These are phyloP conservation scores for Galium porrigens DNA, from an alignment of 305 asterid species.

Conservation along the genomic window DNA sequence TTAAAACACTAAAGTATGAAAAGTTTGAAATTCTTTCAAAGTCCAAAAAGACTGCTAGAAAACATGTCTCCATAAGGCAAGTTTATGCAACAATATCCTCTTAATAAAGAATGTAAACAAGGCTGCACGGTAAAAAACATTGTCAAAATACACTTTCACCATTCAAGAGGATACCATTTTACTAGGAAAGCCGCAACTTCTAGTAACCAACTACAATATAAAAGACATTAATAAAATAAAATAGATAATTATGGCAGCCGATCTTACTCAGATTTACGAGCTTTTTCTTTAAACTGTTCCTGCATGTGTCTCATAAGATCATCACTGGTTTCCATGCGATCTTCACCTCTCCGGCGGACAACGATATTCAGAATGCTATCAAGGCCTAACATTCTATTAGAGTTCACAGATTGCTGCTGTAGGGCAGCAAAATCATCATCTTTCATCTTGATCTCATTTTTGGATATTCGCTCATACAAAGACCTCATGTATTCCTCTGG, in stretches of 20 bases:
- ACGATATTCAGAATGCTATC: constrained; percentile 86
- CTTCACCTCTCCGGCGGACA: constrained; percentile 73
- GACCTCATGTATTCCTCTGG: constrained; percentile 92
- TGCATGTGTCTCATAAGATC: constrained; percentile 96
- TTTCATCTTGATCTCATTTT: constrained; percentile 93
- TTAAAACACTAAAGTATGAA: background rate
- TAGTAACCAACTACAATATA: background rate
- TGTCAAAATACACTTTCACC: background rate
- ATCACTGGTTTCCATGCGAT: constrained; percentile 70
- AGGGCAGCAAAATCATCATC: constrained; percentile 78
- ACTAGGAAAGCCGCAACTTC: background rate
- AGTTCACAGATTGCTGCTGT: constrained; percentile 74
- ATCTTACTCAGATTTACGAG: constrained; percentile 98
- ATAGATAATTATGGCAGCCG: constrained; percentile 15
- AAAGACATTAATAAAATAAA: constrained; percentile 5
- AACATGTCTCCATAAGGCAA: background rate
- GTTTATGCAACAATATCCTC: background rate
- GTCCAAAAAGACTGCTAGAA: constrained; percentile 2
- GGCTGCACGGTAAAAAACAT: background rate
- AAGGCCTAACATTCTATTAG: constrained; percentile 66
- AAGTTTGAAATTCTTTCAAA: background rate
- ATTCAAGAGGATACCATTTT: background rate
- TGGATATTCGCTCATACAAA: constrained; percentile 73
- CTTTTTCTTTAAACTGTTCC: constrained; percentile 97
- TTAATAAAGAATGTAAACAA: background rate